A percentile compares a stretch with the other conserved stretches of the same genome.
These are phyloP conservation scores for Russula lepida DNA, from an alignment of 768 basidiomycete species.

Conservation along the genomic window DNA sequence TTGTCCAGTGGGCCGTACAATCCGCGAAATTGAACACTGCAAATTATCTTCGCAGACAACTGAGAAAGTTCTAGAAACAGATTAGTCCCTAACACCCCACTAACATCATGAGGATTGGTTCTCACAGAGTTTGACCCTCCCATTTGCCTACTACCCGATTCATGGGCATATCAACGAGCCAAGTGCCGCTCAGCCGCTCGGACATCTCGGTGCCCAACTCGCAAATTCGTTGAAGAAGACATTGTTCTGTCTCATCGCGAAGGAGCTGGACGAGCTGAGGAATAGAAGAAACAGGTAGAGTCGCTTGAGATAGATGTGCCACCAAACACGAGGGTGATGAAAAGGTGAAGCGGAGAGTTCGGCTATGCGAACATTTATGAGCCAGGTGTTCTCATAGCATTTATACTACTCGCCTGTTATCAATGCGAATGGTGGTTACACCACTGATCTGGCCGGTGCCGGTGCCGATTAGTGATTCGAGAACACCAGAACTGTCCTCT, in stretches of 20 bases:
- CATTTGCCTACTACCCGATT: conserved; percentile 61
- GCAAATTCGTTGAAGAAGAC: conserved; percentile 60
- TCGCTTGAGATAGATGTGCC: conserved; percentile 78
- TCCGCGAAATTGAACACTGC: conserved; percentile 14
- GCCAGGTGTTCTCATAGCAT: neutral
- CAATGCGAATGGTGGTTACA: conserved; percentile 65
- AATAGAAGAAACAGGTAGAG: conserved; percentile 61
- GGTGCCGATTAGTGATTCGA: conserved; percentile 40
- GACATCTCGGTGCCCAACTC: conserved; percentile 52
- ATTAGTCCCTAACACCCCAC: neutral
- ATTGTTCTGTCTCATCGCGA: conserved; percentile 66
- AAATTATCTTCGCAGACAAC: conserved; percentile 5
- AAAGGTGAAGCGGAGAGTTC: conserved; percentile 69
- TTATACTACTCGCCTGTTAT: conserved; percentile 42
- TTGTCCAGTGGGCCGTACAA: neutral
- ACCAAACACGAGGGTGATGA: conserved; percentile 64
- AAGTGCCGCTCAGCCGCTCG: conserved; percentile 45
- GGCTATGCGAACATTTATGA: conserved; percentile 32
- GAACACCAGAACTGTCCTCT: conserved; percentile 54
- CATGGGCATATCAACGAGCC: conserved; percentile 70
- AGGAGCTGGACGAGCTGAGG: conserved; percentile 70
- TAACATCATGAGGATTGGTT: conserved; percentile 16
- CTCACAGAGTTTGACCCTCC: conserved; percentile 72
- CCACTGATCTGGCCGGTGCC: conserved; percentile 46
- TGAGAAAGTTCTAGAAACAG: conserved; percentile 4